These are phyloP conservation scores for Ogataea corticis DNA, from an alignment of 805 yeast genomes.

Conservation along the genomic window DNA sequence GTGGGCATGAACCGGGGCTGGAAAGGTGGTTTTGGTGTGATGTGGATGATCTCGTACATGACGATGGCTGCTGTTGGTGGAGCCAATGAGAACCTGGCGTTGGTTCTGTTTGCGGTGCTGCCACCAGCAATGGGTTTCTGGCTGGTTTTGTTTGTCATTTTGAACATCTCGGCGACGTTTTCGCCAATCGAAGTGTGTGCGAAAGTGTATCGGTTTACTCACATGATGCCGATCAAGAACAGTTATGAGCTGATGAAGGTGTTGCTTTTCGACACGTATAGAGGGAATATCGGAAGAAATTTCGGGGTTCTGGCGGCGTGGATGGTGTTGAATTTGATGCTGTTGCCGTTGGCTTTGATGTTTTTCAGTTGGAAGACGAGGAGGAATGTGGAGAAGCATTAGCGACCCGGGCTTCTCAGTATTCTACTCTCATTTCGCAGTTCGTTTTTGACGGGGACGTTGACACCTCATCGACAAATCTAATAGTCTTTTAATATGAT, in stretches of 20 bases:
- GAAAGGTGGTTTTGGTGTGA: constrained; percentile 68
- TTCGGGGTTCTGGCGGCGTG: constrained; percentile 61
- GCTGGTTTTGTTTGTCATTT: constrained; percentile 68
- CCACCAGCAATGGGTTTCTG: constrained; percentile 74
- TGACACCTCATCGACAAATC: no score
- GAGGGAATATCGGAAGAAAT: constrained; percentile 58
- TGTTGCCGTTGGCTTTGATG: constrained; percentile 46
- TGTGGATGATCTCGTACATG: constrained; percentile 68
- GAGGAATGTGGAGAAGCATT: constrained; percentile 22
- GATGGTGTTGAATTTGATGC: constrained; percentile 50
- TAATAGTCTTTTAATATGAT: no score
- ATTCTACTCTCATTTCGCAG: no score
- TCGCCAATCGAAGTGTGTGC: constrained; percentile 61
- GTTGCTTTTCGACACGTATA: constrained; percentile 55
- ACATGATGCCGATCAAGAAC: constrained; percentile 69
- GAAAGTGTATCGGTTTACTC: constrained; percentile 61
- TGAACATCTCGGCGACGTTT: constrained; percentile 70
- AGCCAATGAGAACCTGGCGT: constrained; percentile 64
- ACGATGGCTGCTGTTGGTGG: constrained; percentile 79
- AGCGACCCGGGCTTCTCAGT: no score
- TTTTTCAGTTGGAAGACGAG: constrained; percentile 41
- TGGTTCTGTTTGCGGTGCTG: constrained; percentile 48
- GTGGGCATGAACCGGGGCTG: constrained; percentile 56
- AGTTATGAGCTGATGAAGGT: constrained; percentile 63
- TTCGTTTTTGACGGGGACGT: no score